Percentiles rank a stretch among this genome's conserved stretches.
Evolutionary conservation across 2,329 filamentous ascomycete genomes (phyloP).

Genomic region (Pseudogymnoascus sp.): DNA sequence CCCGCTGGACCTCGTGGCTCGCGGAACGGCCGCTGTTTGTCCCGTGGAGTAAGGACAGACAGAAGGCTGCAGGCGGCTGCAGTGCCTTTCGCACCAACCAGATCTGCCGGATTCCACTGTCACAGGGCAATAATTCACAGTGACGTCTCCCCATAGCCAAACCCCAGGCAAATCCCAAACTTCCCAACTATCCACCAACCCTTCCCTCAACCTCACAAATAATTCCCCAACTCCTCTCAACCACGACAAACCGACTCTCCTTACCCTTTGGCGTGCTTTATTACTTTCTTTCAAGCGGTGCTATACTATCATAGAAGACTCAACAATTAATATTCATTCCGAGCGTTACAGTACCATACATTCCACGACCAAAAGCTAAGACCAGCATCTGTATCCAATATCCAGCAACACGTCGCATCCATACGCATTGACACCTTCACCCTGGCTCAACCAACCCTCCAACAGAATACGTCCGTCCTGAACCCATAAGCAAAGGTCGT

Average conservation of each 20-base stretch:
- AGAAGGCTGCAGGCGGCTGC: background rate
- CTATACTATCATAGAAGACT: background rate
- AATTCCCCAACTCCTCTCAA: background rate
- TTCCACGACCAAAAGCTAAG: background rate
- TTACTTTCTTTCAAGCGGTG: slow-evolving; percentile 9
- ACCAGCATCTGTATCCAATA: background rate
- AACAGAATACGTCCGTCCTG: background rate
- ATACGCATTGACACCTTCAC: background rate
- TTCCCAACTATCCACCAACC: background rate
- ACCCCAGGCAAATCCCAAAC: background rate
- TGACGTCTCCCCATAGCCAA: background rate
- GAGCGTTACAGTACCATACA: background rate
- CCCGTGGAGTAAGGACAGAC: background rate
- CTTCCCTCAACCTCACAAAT: background rate
- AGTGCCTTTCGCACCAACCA: background rate
- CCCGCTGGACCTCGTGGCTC: background rate
- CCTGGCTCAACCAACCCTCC: background rate
- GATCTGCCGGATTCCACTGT: background rate
- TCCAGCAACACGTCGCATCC: background rate
- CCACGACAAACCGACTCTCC: slow-evolving; percentile 2
- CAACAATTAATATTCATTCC: slow-evolving; percentile 1
- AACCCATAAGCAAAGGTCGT: background rate
- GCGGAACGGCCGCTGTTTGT: background rate
- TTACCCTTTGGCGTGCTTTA: background rate
- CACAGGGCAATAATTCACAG: background rate